Evolutionary conservation across 1,284 basidiomycete species (phyloP).

Genomic region (Ustilago tritici): DNA sequence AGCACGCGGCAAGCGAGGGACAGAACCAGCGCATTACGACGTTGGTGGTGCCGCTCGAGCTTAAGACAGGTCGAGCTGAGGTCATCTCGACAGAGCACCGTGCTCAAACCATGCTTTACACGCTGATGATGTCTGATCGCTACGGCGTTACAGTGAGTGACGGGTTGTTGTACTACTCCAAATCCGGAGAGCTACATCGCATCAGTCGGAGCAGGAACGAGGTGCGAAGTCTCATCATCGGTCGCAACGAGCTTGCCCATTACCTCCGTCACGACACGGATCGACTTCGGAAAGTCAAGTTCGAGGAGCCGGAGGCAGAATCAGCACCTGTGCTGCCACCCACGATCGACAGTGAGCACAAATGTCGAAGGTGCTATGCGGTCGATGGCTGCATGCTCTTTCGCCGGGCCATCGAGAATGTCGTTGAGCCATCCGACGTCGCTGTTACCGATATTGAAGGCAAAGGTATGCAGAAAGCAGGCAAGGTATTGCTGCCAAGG

Average conservation of each 20-base stretch:
- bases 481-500: slow-evolving; percentile 22
- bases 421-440: slow-evolving; percentile 40
- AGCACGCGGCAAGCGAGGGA: neutral
- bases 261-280: slow-evolving; percentile 73
- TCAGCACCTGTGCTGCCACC: slow-evolving; percentile 73
- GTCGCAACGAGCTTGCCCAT: slow-evolving; percentile 86
- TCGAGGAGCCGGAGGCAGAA: slow-evolving; percentile 20
- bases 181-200: slow-evolving; percentile 85
- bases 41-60: slow-evolving; percentile 82
- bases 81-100: slow-evolving; percentile 82
- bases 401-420: slow-evolving; percentile 74
- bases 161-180: slow-evolving; percentile 93
- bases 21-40: slow-evolving; percentile 1
- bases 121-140: slow-evolving; percentile 87
- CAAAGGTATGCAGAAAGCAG: slow-evolving; percentile 1
- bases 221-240: slow-evolving; percentile 82
- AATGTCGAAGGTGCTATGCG: slow-evolving; percentile 84
- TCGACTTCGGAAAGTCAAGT: slow-evolving; percentile 44
- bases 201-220: slow-evolving; percentile 84
- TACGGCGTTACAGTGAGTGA: slow-evolving; percentile 77
- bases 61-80: slow-evolving; percentile 87
- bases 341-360: slow-evolving; percentile 83
- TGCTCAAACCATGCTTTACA: slow-evolving; percentile 98
- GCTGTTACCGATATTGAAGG: slow-evolving; percentile 14
- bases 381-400: slow-evolving; percentile 93